A percentile compares a stretch with the other conserved stretches of the same genome.
phyloP scores from a whole-genome alignment of 148 eudicot genomes.

The Cornus florida region DNA sequence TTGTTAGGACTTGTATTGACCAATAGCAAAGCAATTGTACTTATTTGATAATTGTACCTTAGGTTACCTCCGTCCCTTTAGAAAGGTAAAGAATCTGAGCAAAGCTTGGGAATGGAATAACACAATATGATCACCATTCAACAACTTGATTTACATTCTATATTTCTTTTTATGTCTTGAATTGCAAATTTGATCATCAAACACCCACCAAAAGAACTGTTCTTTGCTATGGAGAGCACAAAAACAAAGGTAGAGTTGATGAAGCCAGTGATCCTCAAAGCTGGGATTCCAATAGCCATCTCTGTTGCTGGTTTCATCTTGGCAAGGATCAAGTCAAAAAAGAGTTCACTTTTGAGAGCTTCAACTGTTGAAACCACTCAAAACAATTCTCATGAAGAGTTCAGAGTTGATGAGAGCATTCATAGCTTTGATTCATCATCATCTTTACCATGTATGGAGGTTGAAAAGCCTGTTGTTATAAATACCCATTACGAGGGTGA shows the following conservation, averaged over 20 bases:
- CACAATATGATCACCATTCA: conserved; percentile 6
- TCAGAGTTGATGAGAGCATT: conserved; percentile 24
- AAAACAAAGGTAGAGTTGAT: conserved; percentile 38
- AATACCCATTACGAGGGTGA: not conserved
- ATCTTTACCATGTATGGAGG: conserved; percentile 8
- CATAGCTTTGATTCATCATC: conserved; percentile 17
- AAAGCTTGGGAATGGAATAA: not conserved
- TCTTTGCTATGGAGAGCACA: conserved; percentile 12
- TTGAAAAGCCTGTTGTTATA: not conserved
- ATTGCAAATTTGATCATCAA: not conserved
- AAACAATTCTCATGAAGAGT: not conserved
- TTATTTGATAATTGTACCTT: no score
- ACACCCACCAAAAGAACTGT: not conserved
- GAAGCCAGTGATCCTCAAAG: conserved; percentile 40
- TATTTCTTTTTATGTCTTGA: not conserved
- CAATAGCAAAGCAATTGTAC: no score
- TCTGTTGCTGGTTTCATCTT: conserved; percentile 43
- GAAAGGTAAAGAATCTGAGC: conserved; percentile 39
- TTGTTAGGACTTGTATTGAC: no score
- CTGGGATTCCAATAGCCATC: conserved; percentile 46
- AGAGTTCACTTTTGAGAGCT: not conserved
- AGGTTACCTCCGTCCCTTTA: no score
- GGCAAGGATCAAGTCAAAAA: conserved; percentile 25
- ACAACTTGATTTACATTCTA: not conserved
- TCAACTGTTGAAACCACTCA: not conserved